These are phyloP conservation scores for Naganishia albida DNA, from an alignment of 1,284 basidiomycete species.

Conservation along the genomic window DNA sequence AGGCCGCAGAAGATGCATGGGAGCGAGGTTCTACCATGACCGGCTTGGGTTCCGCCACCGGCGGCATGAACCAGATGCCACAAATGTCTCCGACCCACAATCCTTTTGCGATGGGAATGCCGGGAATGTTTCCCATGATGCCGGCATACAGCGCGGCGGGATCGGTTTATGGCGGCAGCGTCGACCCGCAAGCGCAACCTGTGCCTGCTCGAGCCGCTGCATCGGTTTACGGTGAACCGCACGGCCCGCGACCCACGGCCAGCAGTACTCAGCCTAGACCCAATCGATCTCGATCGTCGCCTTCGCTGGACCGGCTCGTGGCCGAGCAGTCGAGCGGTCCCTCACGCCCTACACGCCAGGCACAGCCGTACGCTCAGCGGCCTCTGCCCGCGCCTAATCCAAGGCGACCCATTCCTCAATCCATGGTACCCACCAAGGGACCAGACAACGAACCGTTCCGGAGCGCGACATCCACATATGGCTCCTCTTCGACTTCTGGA, in stretches of 20 bases:
- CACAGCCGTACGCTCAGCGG: neutral
- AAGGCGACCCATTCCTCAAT: slow-evolving; percentile 11
- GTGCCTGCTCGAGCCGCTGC: slow-evolving; percentile 5
- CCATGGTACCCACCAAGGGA: slow-evolving; percentile 23
- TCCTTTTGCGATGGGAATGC: slow-evolving; percentile 19
- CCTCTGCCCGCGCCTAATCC: slow-evolving; percentile 6
- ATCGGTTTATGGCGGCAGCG: slow-evolving; percentile 23
- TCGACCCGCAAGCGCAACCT: neutral
- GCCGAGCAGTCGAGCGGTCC: slow-evolving; percentile 2
- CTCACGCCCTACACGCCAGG: neutral
- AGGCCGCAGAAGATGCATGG: slow-evolving; percentile 78
- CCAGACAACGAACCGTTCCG: slow-evolving; percentile 17
- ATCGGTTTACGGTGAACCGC: slow-evolving; percentile 33
- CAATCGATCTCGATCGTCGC: slow-evolving; percentile 17
- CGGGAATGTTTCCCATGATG: slow-evolving; percentile 10
- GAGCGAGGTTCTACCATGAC: slow-evolving; percentile 68
- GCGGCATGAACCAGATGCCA: slow-evolving; percentile 3
- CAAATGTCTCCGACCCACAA: slow-evolving; percentile 8
- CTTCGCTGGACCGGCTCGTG: slow-evolving; percentile 10
- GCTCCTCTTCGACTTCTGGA: neutral
- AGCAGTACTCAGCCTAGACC: neutral
- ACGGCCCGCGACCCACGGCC: slow-evolving; percentile 7
- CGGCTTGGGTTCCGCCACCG: slow-evolving; percentile 47
- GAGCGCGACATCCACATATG: neutral
- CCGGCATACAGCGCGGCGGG: slow-evolving; percentile 3